Percentiles rank a stretch among this genome's conserved stretches.
Evolutionary conservation across 2,329 filamentous ascomycete genomes (phyloP).

Genomic region (Epichloe coenophiala): DNA sequence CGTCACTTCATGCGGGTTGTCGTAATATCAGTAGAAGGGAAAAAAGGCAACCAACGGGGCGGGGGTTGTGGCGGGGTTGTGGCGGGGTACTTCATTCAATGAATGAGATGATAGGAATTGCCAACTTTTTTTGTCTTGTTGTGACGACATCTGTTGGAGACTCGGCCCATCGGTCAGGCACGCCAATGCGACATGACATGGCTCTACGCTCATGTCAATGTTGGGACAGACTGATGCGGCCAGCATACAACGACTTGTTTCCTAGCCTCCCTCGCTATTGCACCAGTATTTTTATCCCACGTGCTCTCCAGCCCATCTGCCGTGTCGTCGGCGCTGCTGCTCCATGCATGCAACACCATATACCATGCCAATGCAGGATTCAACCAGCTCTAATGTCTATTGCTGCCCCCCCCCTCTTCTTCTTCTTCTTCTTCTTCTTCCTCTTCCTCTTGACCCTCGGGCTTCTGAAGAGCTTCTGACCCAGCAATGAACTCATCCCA

Average conservation of each 20-base stretch:
- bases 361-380: neutral
- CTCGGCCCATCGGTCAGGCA: too few species aligned
- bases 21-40: neutral
- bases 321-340: neutral
- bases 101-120: too few species aligned
- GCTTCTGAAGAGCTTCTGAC: constrained; percentile 35
- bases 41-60: neutral
- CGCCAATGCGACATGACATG: too few species aligned
- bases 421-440: constrained; percentile 28
- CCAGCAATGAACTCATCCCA: constrained; percentile 70
- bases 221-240: too few species aligned
- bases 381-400: constrained; percentile 13
- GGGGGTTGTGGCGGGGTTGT: neutral
- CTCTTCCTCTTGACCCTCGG: constrained; percentile 47
- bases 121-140: too few species aligned
- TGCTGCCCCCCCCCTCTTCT: constrained; percentile 20
- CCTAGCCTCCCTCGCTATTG: too few species aligned
- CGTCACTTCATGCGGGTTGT: too few species aligned
- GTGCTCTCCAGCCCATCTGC: neutral
- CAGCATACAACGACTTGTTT: too few species aligned
- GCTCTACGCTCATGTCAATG: too few species aligned
- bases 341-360: neutral
- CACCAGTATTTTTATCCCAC: neutral
- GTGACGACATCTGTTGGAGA: too few species aligned
- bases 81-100: too few species aligned